A percentile compares a stretch with the other conserved stretches of the same genome.
Evolutionary conservation across 2,329 filamentous ascomycete genomes (phyloP).

Genomic region (Xylaria multiplex): DNA sequence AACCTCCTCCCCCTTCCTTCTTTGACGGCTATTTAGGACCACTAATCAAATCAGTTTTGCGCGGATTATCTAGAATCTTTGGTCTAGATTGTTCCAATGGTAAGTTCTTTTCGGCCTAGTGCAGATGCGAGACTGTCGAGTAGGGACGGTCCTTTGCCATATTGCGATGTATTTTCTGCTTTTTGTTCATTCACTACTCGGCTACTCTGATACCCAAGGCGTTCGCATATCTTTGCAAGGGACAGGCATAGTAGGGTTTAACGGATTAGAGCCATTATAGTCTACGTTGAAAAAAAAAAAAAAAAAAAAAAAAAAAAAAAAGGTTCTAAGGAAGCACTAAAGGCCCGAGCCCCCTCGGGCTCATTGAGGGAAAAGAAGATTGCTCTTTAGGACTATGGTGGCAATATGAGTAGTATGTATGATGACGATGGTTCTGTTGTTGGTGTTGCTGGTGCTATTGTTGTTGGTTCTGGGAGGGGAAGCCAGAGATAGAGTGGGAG

Average conservation of each 20-base stretch:
- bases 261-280: constrained; percentile 19
- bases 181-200: constrained; percentile 24
- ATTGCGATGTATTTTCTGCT: constrained; percentile 22
- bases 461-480: too few relatives aligned
- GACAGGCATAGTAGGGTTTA: constrained; percentile 22
- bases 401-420: constrained; percentile 13
- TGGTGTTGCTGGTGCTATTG: too few relatives aligned
- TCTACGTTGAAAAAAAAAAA: background rate
- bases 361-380: constrained; percentile 1
- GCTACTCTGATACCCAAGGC: constrained; percentile 38
- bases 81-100: constrained; percentile 34
- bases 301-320: too few relatives aligned
- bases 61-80: constrained; percentile 18
- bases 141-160: constrained; percentile 17
- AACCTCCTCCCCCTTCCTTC: constrained; percentile 28
- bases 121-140: constrained; percentile 18
- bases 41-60: constrained; percentile 44
- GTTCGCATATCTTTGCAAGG: constrained; percentile 30
- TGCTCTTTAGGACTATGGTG: constrained; percentile 7
- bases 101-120: constrained; percentile 39
- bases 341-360: constrained; percentile 1
- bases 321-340: constrained; percentile 8
- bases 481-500: constrained; percentile 9
- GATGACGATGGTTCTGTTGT: background rate
- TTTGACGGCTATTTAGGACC: constrained; percentile 30